phyloP scores from a whole-genome alignment of 73 alveolate genomes.

The Paramecium caudatum region DNA sequence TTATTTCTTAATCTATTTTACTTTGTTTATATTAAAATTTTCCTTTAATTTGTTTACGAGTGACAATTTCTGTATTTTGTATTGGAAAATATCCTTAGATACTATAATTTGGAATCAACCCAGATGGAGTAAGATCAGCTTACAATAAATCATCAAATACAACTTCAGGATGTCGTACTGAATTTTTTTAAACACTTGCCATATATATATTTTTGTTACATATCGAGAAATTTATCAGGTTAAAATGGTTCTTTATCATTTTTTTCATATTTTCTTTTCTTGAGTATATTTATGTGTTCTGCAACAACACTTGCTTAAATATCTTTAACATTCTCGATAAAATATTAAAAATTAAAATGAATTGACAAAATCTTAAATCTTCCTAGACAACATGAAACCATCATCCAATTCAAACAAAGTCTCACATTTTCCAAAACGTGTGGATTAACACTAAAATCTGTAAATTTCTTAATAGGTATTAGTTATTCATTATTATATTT shows the following conservation, averaged over 20 bases:
- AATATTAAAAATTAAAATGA: neutral
- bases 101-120: conserved; percentile 14
- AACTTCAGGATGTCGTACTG: neutral
- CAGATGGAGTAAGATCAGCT: conserved; percentile 35
- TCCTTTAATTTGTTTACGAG: neutral
- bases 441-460: neutral
- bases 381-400: conserved; percentile 1
- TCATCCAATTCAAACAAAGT: conserved; percentile 11
- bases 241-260: neutral
- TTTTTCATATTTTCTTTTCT: neutral
- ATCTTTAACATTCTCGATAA: neutral
- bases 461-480: neutral
- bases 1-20: neutral
- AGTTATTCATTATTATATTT: neutral
- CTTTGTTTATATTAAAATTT: neutral
- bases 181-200: neutral
- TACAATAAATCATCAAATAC: neutral
- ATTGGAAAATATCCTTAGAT: neutral
- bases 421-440: neutral
- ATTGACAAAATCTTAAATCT: neutral
- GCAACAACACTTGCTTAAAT: neutral
- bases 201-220: neutral
- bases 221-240: neutral
- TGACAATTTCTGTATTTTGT: neutral
- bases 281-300: neutral